Evolutionary conservation across 2,329 filamentous ascomycete species (phyloP).

Genomic region (Dothideomycetidae sp.): DNA sequence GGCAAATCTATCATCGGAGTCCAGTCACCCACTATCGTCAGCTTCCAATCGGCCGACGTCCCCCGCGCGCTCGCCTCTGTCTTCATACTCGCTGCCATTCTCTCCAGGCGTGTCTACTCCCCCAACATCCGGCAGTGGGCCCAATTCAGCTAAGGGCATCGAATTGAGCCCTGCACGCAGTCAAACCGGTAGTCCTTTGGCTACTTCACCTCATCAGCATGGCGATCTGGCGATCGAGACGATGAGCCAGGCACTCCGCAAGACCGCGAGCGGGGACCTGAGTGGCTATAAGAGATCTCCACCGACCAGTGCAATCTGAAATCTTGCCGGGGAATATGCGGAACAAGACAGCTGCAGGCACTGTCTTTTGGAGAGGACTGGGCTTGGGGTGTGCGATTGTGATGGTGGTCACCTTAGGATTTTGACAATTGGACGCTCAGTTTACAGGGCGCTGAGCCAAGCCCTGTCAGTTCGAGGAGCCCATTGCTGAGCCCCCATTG

Average conservation of each 20-base stretch:
- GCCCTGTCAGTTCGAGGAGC: too few relatives aligned
- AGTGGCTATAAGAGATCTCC: conserved; percentile 24
- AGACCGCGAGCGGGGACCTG: conserved; percentile 74
- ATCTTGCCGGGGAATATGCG: too few relatives aligned
- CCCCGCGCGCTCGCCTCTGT: conserved; percentile 55
- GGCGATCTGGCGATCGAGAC: conserved; percentile 81
- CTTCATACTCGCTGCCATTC: conserved; percentile 32
- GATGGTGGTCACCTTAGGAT: too few relatives aligned
- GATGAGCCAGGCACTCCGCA: conserved; percentile 76
- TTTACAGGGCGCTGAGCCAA: too few relatives aligned
- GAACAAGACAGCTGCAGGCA: too few relatives aligned
- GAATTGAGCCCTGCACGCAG: conserved; percentile 47
- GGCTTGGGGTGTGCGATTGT: too few relatives aligned
- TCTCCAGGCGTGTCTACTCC: conserved; percentile 55
- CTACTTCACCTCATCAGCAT: conserved; percentile 39
- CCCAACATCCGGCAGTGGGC: conserved; percentile 56
- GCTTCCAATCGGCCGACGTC: conserved; percentile 57
- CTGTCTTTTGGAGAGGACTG: too few relatives aligned
- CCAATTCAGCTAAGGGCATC: conserved; percentile 57
- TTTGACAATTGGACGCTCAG: too few relatives aligned
- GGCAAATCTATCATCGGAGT: conserved; percentile 41
- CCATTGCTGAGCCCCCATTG: too few relatives aligned
- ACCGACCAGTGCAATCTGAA: conserved; percentile 13
- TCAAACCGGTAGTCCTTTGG: conserved; percentile 47
- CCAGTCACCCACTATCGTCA: conserved; percentile 10